Evolutionary conservation across 1,284 basidiomycete genomes (phyloP).

Genomic region (Afroboletus lepidellus): DNA sequence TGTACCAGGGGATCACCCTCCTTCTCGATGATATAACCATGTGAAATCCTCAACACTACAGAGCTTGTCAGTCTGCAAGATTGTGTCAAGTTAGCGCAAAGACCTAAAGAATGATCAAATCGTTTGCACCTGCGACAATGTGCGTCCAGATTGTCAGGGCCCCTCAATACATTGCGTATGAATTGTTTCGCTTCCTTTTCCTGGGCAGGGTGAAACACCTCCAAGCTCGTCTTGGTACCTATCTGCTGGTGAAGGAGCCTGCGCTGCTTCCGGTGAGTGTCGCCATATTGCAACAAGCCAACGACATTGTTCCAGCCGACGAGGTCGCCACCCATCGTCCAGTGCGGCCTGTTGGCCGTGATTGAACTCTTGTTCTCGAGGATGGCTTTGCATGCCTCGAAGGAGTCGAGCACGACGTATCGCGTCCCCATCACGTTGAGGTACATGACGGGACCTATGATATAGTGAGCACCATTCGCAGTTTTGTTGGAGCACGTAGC

Average conservation of each 20-base stretch:
- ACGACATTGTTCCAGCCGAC: too few species aligned
- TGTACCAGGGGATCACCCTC: background rate
- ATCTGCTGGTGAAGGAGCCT: too few species aligned
- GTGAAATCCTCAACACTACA: background rate
- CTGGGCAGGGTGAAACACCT: background rate
- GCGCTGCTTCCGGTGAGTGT: background rate
- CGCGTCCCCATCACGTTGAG: background rate
- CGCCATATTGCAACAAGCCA: background rate
- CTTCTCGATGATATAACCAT: background rate
- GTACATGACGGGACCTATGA: background rate
- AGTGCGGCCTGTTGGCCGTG: background rate
- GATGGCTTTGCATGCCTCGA: background rate
- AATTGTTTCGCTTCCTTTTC: background rate
- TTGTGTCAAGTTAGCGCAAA: background rate
- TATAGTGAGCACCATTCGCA: background rate
- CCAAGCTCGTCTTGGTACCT: background rate
- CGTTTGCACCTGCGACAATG: background rate
- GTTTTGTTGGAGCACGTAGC: too few species aligned
- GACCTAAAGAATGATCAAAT: background rate
- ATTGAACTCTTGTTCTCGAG: background rate
- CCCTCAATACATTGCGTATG: slow-evolving; percentile 2
- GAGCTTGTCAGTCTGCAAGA: background rate
- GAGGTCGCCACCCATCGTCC: background rate
- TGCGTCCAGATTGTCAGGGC: background rate
- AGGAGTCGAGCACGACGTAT: background rate